Percentiles rank a stretch among this genome's conserved stretches.
Evolutionary conservation across 1,139 yeast species (phyloP).

Genomic region (Suhomyces anneliseae): DNA sequence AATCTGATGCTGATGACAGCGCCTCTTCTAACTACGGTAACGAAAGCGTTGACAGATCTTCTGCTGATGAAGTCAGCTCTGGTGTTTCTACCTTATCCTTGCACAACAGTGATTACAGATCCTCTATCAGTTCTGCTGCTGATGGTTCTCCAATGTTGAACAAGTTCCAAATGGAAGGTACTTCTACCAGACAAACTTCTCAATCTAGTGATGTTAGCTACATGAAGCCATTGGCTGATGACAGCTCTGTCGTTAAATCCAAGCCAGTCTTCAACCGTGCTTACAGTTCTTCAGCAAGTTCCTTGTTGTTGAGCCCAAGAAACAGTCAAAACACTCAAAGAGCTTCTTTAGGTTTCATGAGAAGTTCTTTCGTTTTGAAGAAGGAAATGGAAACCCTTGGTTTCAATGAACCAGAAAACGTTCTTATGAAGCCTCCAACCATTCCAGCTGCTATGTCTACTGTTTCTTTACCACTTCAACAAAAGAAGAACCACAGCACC

Average conservation of each 20-base stretch:
- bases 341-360: conserved; percentile 28
- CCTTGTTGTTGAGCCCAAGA: conserved; percentile 9
- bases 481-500: conserved; percentile 3
- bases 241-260: neutral
- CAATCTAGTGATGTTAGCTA: conserved; percentile 16
- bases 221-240: conserved; percentile 13
- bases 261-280: conserved; percentile 7
- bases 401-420: conserved; percentile 34
- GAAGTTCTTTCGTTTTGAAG: conserved; percentile 29
- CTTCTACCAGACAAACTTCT: conserved; percentile 12
- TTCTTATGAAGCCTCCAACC: conserved; percentile 28
- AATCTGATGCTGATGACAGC: conserved; percentile 29
- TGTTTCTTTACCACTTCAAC: conserved; percentile 2
- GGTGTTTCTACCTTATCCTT: conserved; percentile 43
- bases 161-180: conserved; percentile 12
- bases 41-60: conserved; percentile 16
- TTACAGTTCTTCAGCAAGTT: conserved; percentile 9
- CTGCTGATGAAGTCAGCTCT: conserved; percentile 28
- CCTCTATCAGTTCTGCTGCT: conserved; percentile 21
- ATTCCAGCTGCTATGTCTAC: conserved; percentile 26
- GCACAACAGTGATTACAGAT: conserved; percentile 40
- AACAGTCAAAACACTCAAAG: conserved; percentile 12
- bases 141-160: conserved; percentile 16
- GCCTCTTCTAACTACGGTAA: conserved; percentile 21
- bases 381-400: conserved; percentile 28